A percentile compares a stretch with the other conserved stretches of the same genome.
These are phyloP conservation scores for Aspergillus sp. DNA, from an alignment of 2,329 filamentous ascomycete species.

Conservation along the genomic window DNA sequence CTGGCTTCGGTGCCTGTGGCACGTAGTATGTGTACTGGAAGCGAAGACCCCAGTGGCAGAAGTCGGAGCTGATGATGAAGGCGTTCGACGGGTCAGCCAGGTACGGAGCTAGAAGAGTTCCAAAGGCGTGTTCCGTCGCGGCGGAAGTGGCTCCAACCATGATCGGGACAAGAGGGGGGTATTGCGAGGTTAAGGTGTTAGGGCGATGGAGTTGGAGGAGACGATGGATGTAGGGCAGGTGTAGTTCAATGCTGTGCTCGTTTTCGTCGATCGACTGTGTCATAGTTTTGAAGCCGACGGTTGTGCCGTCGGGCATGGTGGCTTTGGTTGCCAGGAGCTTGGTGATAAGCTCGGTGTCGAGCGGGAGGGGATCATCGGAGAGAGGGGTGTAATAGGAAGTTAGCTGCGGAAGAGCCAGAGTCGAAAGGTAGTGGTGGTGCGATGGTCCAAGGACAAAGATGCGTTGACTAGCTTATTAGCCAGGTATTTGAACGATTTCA, in stretches of 20 bases:
- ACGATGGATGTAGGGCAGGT: constrained; percentile 87
- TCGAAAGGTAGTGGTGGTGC: constrained; percentile 74
- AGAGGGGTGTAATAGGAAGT: constrained; percentile 43
- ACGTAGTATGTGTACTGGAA: constrained; percentile 82
- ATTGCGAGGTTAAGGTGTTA: constrained; percentile 46
- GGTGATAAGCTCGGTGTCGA: constrained; percentile 38
- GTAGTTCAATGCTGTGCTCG: constrained; percentile 96
- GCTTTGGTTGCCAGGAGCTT: constrained; percentile 27
- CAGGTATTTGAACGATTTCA: background rate
- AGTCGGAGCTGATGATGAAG: constrained; percentile 90
- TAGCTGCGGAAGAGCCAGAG: constrained; percentile 69
- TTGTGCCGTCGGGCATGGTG: constrained; percentile 24
- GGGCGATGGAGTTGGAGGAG: constrained; percentile 52
- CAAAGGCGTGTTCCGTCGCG: constrained; percentile 60
- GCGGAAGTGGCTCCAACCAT: constrained; percentile 70
- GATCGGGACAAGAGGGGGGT: constrained; percentile 75
- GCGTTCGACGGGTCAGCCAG: constrained; percentile 65
- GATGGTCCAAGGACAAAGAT: constrained; percentile 91
- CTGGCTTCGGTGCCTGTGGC: constrained; percentile 38
- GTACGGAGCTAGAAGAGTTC: constrained; percentile 67
- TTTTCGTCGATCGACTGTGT: constrained; percentile 60
- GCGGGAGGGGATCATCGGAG: constrained; percentile 36
- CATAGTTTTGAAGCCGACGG: constrained; percentile 48
- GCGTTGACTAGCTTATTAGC: constrained; percentile 54
- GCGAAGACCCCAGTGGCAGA: constrained; percentile 87